Evolutionary conservation across 345 rosid genomes (phyloP).

Genomic region (Gossypium anomalum): DNA sequence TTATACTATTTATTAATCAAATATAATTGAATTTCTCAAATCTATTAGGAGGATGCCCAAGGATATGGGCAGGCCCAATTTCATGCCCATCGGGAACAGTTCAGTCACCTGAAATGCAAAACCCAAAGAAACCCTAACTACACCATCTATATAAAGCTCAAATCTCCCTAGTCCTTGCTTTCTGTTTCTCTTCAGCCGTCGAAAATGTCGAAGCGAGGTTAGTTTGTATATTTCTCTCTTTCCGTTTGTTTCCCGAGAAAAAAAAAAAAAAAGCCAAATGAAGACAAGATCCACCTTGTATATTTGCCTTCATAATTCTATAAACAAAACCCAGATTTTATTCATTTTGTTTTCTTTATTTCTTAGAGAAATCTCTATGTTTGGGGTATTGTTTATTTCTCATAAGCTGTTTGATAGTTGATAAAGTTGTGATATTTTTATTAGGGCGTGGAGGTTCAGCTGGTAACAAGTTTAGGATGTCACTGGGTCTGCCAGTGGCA

Average conservation of each 20-base stretch:
- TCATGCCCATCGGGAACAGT: not conserved
- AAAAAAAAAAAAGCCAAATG: not conserved
- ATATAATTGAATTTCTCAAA: not conserved
- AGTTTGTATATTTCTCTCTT: not conserved
- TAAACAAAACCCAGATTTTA: not conserved
- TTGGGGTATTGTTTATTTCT: not conserved
- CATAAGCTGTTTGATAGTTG: not conserved
- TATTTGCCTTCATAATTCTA: not conserved
- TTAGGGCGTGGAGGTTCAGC: slow-evolving; percentile 91
- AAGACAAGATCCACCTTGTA: not conserved
- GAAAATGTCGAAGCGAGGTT: slow-evolving; percentile 93
- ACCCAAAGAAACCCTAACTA: slow-evolving; percentile 18
- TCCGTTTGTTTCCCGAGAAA: not conserved
- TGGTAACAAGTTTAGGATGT: slow-evolving; percentile 93
- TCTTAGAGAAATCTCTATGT: not conserved
- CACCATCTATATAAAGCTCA: slow-evolving; percentile 12
- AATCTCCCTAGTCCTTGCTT: slow-evolving; percentile 12
- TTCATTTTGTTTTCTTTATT: no score
- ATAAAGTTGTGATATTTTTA: not conserved
- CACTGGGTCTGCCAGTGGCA: slow-evolving; percentile 97
- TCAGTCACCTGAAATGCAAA: not conserved
- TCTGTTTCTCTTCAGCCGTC: slow-evolving; percentile 30
- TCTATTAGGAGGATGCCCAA: not conserved
- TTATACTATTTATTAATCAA: not conserved
- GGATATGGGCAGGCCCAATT: no score